These are phyloP conservation scores for Rhizophagus clarus DNA, from an alignment of 192 early-diverging fungal species.

Conservation along the genomic window DNA sequence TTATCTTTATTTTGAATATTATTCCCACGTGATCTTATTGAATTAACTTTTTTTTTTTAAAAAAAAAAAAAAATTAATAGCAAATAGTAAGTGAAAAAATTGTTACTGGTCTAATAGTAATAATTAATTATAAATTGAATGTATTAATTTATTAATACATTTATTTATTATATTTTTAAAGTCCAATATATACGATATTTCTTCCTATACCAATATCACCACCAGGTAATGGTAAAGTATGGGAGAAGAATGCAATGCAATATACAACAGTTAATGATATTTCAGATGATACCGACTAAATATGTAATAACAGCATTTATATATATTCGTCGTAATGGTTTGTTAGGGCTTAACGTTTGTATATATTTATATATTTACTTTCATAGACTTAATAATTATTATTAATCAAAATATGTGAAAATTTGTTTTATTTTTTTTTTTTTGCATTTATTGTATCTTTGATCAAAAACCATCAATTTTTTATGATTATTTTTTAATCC, in stretches of 20 bases:
- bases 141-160: neutral
- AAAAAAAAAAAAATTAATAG: neutral
- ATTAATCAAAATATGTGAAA: neutral
- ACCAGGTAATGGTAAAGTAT: conserved; percentile 48
- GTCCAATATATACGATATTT: conserved; percentile 55
- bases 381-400: neutral
- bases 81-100: conserved; percentile 14
- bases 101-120: neutral
- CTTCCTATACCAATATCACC: conserved; percentile 55
- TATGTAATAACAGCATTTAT: neutral
- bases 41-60: conserved; percentile 3
- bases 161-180: conserved; percentile 16
- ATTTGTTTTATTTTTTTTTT: neutral
- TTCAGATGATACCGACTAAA: conserved; percentile 20
- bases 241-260: conserved; percentile 37
- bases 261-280: conserved; percentile 15
- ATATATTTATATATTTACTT: neutral
- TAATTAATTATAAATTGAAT: neutral
- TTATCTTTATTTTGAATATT: neutral
- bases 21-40: neutral
- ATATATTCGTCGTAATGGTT: neutral
- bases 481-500: too few species aligned
- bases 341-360: neutral
- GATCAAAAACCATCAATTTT: neutral
- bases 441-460: neutral